Base-by-base conservation (phyloP, 2,329 filamentous ascomycete genomes). In the Epichloe hybrida region DNA sequence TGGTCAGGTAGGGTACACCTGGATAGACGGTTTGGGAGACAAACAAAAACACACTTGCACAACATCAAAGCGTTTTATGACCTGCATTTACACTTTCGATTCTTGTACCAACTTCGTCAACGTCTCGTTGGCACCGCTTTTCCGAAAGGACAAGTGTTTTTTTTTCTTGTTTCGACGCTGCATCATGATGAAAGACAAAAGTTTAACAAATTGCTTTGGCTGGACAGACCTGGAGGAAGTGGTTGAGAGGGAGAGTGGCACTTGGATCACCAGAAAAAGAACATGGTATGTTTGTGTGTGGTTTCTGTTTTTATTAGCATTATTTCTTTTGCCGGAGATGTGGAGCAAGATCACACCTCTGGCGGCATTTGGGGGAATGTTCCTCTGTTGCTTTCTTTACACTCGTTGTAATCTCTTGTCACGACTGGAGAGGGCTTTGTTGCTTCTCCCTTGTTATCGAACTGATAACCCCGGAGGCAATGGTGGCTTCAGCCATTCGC, bases 381-480 rank as follows among this genome's bases (percentile, higher is more conserved):
- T 38, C 43, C 38, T 27, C 36, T 41, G 27, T 35, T 31, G 5
- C 36, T 38, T 73, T 72, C 67, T 71, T 62, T 74, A 75, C 72
- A 63, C 66, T 74, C 72, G 69, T 77, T 75, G 69, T 74, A 73
- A 73, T 74, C 2, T 65, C 55, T 61, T 61, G 73, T 65, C 55
- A 60, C 56, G 61, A 63, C 59, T 64, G 59, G 62, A 43, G 62
- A 62, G 57, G 64, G 61, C 69, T 64, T 46, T 23, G 34, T 6
- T 46, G 43, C 43, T 46, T 46, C 17, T 35, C 21, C n/a, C 9
- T 17, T 36, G 31, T 35, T 15, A 46, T 35, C 0, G 17, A 36
- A 46, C 23, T 21, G 27, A 46, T 46, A 36, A 36, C 27, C 41
- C 17, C 6, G 31, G 27, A 40, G 43, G 17, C 20, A 17, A 43